Base-by-base conservation (phyloP, 2,329 filamentous ascomycete genomes). In the Venturia asperata region DNA sequence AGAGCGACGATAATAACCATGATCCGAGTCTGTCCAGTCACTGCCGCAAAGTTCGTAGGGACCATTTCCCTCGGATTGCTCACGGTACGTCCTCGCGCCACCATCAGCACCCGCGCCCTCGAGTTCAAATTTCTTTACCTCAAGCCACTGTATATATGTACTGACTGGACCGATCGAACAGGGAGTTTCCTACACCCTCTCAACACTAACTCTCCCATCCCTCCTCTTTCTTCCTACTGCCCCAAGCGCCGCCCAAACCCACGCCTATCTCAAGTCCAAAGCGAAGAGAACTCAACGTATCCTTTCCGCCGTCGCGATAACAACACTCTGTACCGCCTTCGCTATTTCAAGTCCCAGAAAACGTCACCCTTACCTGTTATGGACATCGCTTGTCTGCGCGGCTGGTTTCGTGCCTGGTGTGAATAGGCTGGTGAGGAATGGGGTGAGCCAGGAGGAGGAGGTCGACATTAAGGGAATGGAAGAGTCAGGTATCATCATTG, bases 41-140 rank as follows among this genome's bases (percentile, higher is more conserved):
- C 90, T 65, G 79, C 89, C 76, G 86, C 90, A 79, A 97, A 97
- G 80, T 96, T 97, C 76, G 89, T 97, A 70, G 93, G 93, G 73
- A 95, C 91, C 63, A 85, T 96, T 70, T 93, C 89, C 71, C 83
- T 97, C 66, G 93, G 93, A 68, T 83, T 97, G 66, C 79, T 96
- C 76, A 96, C 92, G 67, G 92, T 96, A 84, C 72, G 88, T 81
- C 67, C 42, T 67, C 61, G 58, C 42, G 66, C 56, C 56, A 61
- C 30, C 45, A n/a, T 49, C 63, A 65, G 67, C 49, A 69, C 60
- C 41, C 37, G 43, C 42, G 30, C 30, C 30, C 30, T 34, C 3
- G 30, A 34, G 30, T 34, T 34, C 30, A 34, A 34, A 34, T 34
- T 6, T 34, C 6, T 34, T 6, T 6, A 34, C 3, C 30, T 6